Conservation (phyloP, 2,329 filamentous ascomycete genomes). For the Talaromyces sp. region DNA sequence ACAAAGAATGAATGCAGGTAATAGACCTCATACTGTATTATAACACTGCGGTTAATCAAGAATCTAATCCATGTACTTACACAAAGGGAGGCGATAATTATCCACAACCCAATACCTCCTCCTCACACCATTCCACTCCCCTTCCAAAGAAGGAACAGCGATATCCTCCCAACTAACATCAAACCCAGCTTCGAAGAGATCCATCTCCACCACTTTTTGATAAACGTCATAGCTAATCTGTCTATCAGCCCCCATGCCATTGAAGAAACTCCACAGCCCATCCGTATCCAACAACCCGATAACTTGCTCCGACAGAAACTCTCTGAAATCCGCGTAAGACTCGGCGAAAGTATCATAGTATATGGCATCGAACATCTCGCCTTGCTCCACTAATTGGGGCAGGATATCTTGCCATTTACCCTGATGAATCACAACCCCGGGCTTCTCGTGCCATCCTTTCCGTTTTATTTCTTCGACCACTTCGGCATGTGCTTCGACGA, state of each 20-base stretch:
- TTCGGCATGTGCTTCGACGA: slow-evolving; percentile 78
- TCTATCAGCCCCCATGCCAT: slow-evolving; percentile 83
- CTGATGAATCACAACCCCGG: slow-evolving; percentile 59
- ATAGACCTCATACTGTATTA: not conserved
- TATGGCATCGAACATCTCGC: slow-evolving; percentile 76
- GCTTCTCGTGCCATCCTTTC: slow-evolving; percentile 65
- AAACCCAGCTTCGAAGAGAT: slow-evolving; percentile 81
- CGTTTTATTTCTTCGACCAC: slow-evolving; percentile 67
- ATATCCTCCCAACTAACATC: slow-evolving; percentile 84
- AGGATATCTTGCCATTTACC: slow-evolving; percentile 81
- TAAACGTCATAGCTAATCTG: slow-evolving; percentile 96
- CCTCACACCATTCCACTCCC: slow-evolving; percentile 84
- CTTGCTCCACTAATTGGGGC: slow-evolving; percentile 63
- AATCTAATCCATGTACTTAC: slow-evolving; percentile 24
- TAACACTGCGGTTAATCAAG: not conserved
- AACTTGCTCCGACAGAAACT: slow-evolving; percentile 85
- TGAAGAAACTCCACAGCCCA: slow-evolving; percentile 62
- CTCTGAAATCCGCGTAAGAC: slow-evolving; percentile 77
- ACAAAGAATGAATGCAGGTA: not conserved
- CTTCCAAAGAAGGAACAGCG: slow-evolving; percentile 68
- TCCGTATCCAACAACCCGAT: slow-evolving; percentile 65
- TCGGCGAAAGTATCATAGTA: slow-evolving; percentile 99
- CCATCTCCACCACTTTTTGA: slow-evolving; percentile 84
- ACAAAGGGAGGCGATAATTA: slow-evolving; percentile 45
- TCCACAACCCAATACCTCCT: slow-evolving; percentile 87